These are phyloP conservation scores for Groenewaldozyma salmanticensis DNA, from an alignment of 805 yeast species.

Conservation along the genomic window DNA sequence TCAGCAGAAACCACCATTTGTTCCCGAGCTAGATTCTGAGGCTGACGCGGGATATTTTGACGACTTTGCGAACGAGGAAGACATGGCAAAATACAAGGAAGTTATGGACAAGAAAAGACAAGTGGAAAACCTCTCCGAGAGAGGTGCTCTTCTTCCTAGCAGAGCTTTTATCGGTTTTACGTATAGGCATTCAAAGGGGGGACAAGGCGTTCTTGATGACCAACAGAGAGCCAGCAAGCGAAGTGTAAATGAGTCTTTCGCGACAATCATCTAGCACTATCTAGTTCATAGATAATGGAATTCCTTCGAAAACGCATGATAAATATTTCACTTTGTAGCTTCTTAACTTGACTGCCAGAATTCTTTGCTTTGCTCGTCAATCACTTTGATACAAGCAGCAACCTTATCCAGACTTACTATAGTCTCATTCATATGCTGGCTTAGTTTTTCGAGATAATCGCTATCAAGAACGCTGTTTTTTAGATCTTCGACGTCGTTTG, in stretches of 20 bases:
- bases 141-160: conserved; percentile 45
- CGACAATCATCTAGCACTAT: too few species aligned
- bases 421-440: conserved; percentile 41
- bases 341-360: conserved; percentile 16
- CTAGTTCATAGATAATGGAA: too few species aligned
- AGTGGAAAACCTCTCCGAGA: conserved; percentile 69
- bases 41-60: conserved; percentile 98
- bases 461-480: conserved; percentile 35
- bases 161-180: conserved; percentile 90
- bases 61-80: conserved; percentile 91
- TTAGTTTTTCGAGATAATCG: conserved; percentile 43
- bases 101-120: conserved; percentile 87
- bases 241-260: conserved; percentile 1
- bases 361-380: conserved; percentile 24
- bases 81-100: conserved; percentile 96
- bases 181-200: conserved; percentile 60
- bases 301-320: background rate
- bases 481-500: conserved; percentile 25
- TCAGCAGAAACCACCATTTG: conserved; percentile 77
- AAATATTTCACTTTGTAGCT: background rate
- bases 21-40: conserved; percentile 93
- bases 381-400: conserved; percentile 33
- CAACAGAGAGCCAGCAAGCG: conserved; percentile 11
- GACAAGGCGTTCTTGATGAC: conserved; percentile 7
- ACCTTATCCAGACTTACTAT: conserved; percentile 41